phyloP scores from a whole-genome alignment of 768 basidiomycete species.

The Ramaria sp. region DNA sequence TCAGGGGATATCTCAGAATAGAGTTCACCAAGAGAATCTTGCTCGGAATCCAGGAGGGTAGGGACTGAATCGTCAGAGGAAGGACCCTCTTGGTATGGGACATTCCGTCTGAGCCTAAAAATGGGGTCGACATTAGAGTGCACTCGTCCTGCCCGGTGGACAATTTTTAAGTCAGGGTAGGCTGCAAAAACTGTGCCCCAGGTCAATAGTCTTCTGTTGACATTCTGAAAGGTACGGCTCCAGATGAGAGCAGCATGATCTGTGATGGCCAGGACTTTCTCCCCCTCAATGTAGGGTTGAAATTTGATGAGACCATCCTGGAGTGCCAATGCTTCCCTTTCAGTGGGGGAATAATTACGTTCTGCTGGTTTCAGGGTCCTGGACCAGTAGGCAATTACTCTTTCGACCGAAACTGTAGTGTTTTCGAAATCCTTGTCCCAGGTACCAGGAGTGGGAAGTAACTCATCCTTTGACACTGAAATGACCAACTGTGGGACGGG shows the following conservation, averaged over 20 bases:
- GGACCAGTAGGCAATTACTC: constrained; percentile 12
- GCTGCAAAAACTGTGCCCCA: constrained; percentile 9
- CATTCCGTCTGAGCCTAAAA: not conserved
- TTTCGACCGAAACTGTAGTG: constrained; percentile 10
- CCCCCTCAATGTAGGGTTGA: constrained; percentile 13
- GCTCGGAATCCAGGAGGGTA: not conserved
- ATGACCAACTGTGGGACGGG: constrained; percentile 8
- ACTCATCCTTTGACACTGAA: constrained; percentile 10
- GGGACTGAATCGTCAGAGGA: not conserved
- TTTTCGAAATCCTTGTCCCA: constrained; percentile 15
- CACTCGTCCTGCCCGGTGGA: constrained; percentile 10
- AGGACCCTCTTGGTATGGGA: not conserved
- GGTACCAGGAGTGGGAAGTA: constrained; percentile 19
- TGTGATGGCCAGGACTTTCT: constrained; percentile 10
- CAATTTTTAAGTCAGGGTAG: constrained; percentile 9
- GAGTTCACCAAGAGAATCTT: not conserved
- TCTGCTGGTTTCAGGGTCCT: constrained; percentile 12
- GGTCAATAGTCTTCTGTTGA: constrained; percentile 9
- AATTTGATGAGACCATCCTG: constrained; percentile 13
- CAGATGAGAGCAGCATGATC: constrained; percentile 11
- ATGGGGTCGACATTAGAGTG: constrained; percentile 13
- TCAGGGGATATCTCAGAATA: not conserved
- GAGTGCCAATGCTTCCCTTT: constrained; percentile 10
- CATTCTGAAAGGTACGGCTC: constrained; percentile 11
- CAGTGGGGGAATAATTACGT: constrained; percentile 12